Conservation (phyloP, 2,329 filamentous ascomycete genomes). For the Teratosphaeria pseudoeucalypti region DNA sequence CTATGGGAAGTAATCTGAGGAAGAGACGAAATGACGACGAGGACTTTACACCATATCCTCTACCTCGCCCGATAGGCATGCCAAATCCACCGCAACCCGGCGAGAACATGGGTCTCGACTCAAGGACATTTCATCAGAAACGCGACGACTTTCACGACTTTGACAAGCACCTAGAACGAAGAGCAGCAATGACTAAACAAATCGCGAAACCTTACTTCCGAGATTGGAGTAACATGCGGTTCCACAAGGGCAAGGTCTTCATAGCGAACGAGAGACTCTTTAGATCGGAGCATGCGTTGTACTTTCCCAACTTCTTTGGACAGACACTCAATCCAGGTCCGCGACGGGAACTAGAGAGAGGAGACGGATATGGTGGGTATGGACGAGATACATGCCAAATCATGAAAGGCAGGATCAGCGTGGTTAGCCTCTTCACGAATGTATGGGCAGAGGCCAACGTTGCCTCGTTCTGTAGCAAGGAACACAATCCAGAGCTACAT, state of each 20-base stretch:
- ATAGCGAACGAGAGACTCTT: constrained; percentile 76
- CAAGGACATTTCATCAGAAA: constrained; percentile 55
- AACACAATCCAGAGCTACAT: constrained; percentile 60
- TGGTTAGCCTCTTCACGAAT: constrained; percentile 68
- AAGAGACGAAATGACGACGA: constrained; percentile 19
- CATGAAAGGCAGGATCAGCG: constrained; percentile 55
- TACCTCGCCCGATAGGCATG: constrained; percentile 72
- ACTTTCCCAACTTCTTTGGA: constrained; percentile 86
- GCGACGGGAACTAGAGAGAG: constrained; percentile 18
- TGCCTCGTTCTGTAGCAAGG: constrained; percentile 51
- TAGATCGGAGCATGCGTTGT: constrained; percentile 69
- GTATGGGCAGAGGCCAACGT: constrained; percentile 79
- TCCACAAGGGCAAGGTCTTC: constrained; percentile 83
- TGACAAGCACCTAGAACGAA: constrained; percentile 68
- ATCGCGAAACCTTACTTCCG: constrained; percentile 86
- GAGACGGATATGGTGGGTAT: constrained; percentile 27
- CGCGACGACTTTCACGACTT: constrained; percentile 75
- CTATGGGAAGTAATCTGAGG: constrained; percentile 9
- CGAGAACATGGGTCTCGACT: constrained; percentile 72
- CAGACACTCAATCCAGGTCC: constrained; percentile 55
- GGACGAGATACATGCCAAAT: constrained; percentile 62
- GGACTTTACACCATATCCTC: constrained; percentile 42
- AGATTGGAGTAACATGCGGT: constrained; percentile 80
- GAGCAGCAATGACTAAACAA: constrained; percentile 65
- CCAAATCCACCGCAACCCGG: constrained; percentile 60